Evolutionary conservation across 345 rosid genomes (phyloP), one percentile per base, ranked within the genome.

Genomic region (Lagerstroemia speciosa): DNA sequence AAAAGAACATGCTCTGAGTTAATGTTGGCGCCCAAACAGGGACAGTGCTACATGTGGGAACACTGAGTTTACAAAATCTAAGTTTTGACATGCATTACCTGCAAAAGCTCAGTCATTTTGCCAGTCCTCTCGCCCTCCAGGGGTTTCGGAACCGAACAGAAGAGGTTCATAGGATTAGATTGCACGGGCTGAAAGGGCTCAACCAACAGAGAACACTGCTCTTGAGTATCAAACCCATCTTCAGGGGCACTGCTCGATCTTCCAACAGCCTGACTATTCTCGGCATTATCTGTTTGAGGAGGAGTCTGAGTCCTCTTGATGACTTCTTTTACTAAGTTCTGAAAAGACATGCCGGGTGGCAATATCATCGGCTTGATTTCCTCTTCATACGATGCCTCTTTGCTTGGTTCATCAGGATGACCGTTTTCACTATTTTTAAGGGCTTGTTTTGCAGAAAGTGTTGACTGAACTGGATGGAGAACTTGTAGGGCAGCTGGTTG

Each of bases 51-150:
- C 0, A 24, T 29, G 24, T 9, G 11, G 10, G 7, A n/a, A n/a
- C n/a, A n/a, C n/a, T n/a, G n/a, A n/a, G 24, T n/a, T 20, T 43
- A 33, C 8, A 24, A 67, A n/a, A 38, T 64, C 46, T 32, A 65
- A 53, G 29, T 53, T 24, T 5, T 29, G 24, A n/a, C n/a, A 53
- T 5, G 3, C 26, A n/a, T 26, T 81, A 94, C 99, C 97, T 87
- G 92, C 78, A 94, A 79, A 30, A 91, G 89, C 76, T 91, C 88
- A 9, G 95, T 89, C 96, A 91, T 86, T 74, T 84, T 89, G 41
- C 92, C 96, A 69, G 81, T 72, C 77, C 86, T 84, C 41, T 78
- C 84, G 67, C 80, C 81, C 53, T 83, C 86, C 70, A 80, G 29
- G n/a, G 88, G 86, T 69, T 74, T 84, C 10, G 86, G 70, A 58